Percentiles rank a stretch among this genome's conserved stretches.
phyloP scores from a whole-genome alignment of 1,284 basidiomycete species.

The Ganoderma meredithae region DNA sequence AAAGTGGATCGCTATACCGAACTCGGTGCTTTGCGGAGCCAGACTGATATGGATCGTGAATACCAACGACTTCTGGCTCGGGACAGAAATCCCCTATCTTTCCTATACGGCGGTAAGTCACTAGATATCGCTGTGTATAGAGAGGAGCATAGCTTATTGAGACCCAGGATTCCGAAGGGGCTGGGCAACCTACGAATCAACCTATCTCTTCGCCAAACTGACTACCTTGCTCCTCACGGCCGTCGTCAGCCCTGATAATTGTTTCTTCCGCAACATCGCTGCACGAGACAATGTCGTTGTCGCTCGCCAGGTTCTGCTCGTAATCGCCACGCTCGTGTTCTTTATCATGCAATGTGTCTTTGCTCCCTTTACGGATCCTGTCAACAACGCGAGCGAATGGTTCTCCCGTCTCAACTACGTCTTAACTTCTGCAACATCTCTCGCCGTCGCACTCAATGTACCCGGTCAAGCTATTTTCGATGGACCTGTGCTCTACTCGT shows the following conservation, averaged over 20 bases:
- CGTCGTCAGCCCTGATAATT: conserved; percentile 75
- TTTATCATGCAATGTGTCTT: conserved; percentile 68
- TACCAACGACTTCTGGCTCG: conserved; percentile 73
- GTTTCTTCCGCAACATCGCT: conserved; percentile 65
- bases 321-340: conserved; percentile 65
- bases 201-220: conserved; percentile 74
- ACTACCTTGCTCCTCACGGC: conserved; percentile 73
- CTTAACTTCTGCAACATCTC: conserved; percentile 65
- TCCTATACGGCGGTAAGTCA: conserved; percentile 71
- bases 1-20: conserved; percentile 76
- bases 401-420: conserved; percentile 76
- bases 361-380: conserved; percentile 74
- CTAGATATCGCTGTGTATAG: not conserved
- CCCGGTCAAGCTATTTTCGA: conserved; percentile 61
- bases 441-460: conserved; percentile 63
- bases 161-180: conserved; percentile 68
- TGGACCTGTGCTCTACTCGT: conserved; percentile 71
- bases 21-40: conserved; percentile 66
- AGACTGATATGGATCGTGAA: conserved; percentile 71
- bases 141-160: not conserved
- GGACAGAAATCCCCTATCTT: conserved; percentile 75
- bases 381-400: conserved; percentile 83
- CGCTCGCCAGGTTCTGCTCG: conserved; percentile 70
- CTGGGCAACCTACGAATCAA: conserved; percentile 72
- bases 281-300: conserved; percentile 60